Percentiles rank a stretch among this genome's conserved stretches.
phyloP scores from a whole-genome alignment of 2,329 filamentous ascomycete species.

The Ambrosiella beaveri region DNA sequence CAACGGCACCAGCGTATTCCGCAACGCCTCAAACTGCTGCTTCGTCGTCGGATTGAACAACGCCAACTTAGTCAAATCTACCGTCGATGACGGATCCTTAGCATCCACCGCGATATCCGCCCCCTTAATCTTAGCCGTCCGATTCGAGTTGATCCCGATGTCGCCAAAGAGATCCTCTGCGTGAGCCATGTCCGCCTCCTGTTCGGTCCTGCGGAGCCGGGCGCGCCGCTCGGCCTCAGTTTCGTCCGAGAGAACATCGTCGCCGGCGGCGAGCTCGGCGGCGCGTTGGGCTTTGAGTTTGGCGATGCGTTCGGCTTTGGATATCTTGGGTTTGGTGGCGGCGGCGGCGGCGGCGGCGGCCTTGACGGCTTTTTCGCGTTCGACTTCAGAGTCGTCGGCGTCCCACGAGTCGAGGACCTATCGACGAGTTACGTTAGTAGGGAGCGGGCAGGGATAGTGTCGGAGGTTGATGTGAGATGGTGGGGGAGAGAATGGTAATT shows the following conservation, averaged over 20 bases:
- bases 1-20: conserved; percentile 62
- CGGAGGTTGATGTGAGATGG: neutral
- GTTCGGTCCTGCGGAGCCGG: conserved; percentile 60
- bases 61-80: conserved; percentile 64
- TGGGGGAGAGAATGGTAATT: neutral
- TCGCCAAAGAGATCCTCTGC: conserved; percentile 80
- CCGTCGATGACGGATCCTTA: conserved; percentile 55
- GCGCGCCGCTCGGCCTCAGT: conserved; percentile 55
- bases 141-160: conserved; percentile 47
- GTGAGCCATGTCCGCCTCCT: conserved; percentile 76
- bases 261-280: conserved; percentile 31
- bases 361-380: conserved; percentile 81
- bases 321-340: conserved; percentile 86
- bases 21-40: conserved; percentile 65
- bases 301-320: conserved; percentile 64
- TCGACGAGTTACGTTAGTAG: neutral
- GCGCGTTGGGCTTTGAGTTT: conserved; percentile 52
- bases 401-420: conserved; percentile 95
- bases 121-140: conserved; percentile 48
- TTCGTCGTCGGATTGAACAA: conserved; percentile 85
- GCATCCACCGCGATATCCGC: conserved; percentile 51
- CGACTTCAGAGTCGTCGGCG: conserved; percentile 89
- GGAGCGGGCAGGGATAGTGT: neutral
- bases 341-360: conserved; percentile 78
- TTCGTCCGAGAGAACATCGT: conserved; percentile 40